Evolutionary conservation across 495 filamentous ascomycete genomes (phyloP).

Genomic region (Xylaria palmicola): DNA sequence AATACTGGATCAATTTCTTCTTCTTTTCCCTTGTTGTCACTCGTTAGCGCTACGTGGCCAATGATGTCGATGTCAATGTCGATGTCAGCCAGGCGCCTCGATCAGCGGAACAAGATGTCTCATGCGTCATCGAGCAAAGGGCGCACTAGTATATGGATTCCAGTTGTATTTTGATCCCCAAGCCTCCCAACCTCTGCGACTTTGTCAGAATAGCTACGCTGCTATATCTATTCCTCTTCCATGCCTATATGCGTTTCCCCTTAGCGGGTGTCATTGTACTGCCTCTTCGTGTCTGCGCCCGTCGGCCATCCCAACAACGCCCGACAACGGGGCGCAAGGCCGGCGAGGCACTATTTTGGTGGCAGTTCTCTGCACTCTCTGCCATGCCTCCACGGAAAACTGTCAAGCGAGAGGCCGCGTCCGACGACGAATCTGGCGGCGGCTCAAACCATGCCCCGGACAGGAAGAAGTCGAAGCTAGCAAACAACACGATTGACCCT

Average conservation of each 20-base stretch:
- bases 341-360: neutral
- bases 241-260: neutral
- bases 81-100: too few species aligned
- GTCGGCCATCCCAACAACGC: neutral
- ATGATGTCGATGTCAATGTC: too few species aligned
- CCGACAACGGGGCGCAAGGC: neutral
- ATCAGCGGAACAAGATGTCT: constrained; percentile 9
- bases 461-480: constrained; percentile 28
- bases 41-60: too few species aligned
- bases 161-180: too few species aligned
- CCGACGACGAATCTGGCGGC: constrained; percentile 25
- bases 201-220: neutral
- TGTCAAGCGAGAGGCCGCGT: constrained; percentile 20
- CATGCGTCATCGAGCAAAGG: constrained; percentile 14
- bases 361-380: neutral
- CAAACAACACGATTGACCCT: constrained; percentile 22
- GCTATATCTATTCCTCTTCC: neutral
- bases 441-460: too few species aligned
- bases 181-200: too few species aligned
- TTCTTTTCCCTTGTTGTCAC: too few species aligned
- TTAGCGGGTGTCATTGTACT: neutral
- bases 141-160: too few species aligned
- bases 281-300: neutral
- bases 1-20: too few species aligned
- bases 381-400: neutral